Base-by-base conservation (phyloP, 2,329 filamentous ascomycete species). In the Beauveria varroae region DNA sequence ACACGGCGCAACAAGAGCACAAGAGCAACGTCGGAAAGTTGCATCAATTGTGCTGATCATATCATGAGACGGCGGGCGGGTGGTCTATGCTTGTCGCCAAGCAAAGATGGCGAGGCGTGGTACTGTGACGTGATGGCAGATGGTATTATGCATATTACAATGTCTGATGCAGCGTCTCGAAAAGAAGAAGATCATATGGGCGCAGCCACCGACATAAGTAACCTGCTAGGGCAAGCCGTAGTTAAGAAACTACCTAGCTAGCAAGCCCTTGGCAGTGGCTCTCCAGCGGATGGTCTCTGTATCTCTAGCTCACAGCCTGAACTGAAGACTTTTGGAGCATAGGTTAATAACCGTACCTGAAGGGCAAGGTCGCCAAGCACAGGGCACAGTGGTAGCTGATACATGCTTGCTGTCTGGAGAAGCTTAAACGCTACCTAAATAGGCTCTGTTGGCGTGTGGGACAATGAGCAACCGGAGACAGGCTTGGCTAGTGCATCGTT, bases 371-470 rank as follows among this genome's bases (percentile, higher is more conserved):
- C 26, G 41, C 26, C 41, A 56, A 56, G 53, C 41, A 43, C 41
- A 14, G 26, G 37, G 50, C 20, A 50, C 30, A 37, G 12, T 14
- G 12, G 34, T 37, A 37, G 14, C 34, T 14, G 34, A 5, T 37
- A 37, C 34, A 37, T 37, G 34, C 34, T 37, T 37, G 12, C 34
- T 7, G 37, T 30, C 16, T 46, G 14, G 53, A 56, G 40, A 56
- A 56, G 53, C 40, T 56, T 56, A 46, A 56, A 56, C 53, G 34
- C 34, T 37, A 37, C 34, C 34, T 14, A 37, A 28, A 41, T 46
- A 46, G 41, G 40, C 53, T 56, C 53, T 56, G 41, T 56, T 56
- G 53, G 53, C 53, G 41, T 34, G 24, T 56, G 53, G 46, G 53
- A 56, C 53, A 46, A 12, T 16, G 26, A 46, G 55, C 16, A 50